A percentile compares a stretch with the other conserved stretches of the same genome.
Conservation (phyloP, 139 green algal genomes). For the Zygnema cylindricum region DNA sequence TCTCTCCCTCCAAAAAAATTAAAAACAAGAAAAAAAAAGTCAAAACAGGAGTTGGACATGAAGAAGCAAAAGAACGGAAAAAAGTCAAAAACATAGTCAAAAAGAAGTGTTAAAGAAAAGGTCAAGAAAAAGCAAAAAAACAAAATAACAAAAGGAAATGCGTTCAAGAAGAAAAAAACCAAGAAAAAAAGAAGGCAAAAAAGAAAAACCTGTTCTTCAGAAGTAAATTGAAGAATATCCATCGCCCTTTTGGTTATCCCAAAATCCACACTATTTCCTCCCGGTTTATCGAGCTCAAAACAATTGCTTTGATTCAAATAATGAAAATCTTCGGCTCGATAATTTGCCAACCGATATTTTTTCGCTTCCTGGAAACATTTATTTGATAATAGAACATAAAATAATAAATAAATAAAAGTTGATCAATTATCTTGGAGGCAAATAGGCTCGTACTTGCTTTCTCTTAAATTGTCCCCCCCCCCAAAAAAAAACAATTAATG, state of each 20-base stretch:
- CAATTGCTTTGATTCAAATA: constrained; percentile 59
- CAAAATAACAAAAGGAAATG: too few relatives aligned
- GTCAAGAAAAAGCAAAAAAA: too few relatives aligned
- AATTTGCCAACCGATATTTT: constrained; percentile 19
- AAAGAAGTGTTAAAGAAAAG: too few relatives aligned
- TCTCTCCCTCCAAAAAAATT: neutral
- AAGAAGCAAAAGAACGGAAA: neutral
- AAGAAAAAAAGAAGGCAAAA: too few relatives aligned
- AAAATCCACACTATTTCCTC: constrained; percentile 78
- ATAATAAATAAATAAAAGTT: too few relatives aligned
- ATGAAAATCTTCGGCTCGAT: constrained; percentile 45
- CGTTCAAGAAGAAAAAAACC: too few relatives aligned
- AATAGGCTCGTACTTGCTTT: too few relatives aligned
- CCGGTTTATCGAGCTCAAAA: constrained; percentile 49
- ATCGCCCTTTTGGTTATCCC: constrained; percentile 85
- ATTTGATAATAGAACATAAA: too few relatives aligned
- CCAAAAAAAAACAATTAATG: too few relatives aligned
- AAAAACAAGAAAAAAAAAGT: neutral
- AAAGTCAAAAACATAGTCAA: neutral
- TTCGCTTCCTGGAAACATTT: neutral
- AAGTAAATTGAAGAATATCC: constrained; percentile 88
- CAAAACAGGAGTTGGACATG: neutral
- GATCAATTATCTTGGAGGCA: too few relatives aligned
- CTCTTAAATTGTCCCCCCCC: too few relatives aligned
- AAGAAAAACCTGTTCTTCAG: constrained; percentile 58